Evolutionary conservation across 345 rosid genomes (phyloP), one percentile per base, ranked within the genome.

Genomic region (Anacardium occidentale): DNA sequence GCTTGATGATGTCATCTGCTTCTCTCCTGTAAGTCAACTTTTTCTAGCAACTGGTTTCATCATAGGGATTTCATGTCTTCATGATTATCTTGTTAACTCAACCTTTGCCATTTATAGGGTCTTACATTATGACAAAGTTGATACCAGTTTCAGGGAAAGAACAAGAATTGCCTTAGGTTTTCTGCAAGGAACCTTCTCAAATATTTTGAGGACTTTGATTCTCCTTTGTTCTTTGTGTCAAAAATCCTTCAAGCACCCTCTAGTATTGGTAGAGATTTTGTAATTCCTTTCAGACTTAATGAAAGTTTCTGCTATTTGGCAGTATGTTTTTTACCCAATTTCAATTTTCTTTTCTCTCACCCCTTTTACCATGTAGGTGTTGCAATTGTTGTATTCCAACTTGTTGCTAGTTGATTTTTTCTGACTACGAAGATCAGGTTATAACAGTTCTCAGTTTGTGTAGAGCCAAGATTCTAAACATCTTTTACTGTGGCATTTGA

Each of bases 1-100:
- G 77, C 77, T 75, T 80, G 84, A 78, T 77, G 86, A 77, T 79
- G 72, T 82, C 77, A 81, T 84, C 85, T 77, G 76, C 86, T 79
- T 77, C 74, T 51, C 61, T 77, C 76, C 81, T 50, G 87, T 83
- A 85, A 87, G 88, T 87, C 82, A 66, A 72, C 71, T 70, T 79
- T 77, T 79, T 48, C 79, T 75, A 72, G 85, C 77, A 84, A 47
- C 55, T 81, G 80, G 84, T 80, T 85, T 79, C 70, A 62, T 79
- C 78, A 18, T 79, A 83, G 88, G 90, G 73, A 53, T 66, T 76
- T 78, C 72, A 67, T 71, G 13, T 62, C 81, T 77, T 64, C 79
- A 64, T 69, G 29, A 66, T 70, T 64, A 74, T 81, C 76, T 50
- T 73, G 47, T 70, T 76, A 26, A 60, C 68, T 76, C 76, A 45